Evolutionary conservation across 2,329 filamentous ascomycete genomes (phyloP).

Genomic region (Aspergillus chevalieri): DNA sequence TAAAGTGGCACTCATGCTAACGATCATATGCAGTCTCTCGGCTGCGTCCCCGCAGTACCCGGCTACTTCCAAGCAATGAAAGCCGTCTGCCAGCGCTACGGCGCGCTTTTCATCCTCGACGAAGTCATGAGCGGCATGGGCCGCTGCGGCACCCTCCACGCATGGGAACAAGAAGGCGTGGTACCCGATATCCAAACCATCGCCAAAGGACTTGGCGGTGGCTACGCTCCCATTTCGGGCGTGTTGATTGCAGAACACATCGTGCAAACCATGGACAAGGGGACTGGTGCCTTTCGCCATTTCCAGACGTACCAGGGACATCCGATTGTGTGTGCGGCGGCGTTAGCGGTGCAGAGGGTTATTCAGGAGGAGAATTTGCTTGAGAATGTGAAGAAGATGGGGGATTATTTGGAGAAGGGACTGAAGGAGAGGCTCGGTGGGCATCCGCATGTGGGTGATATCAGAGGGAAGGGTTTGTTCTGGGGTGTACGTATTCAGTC

Average conservation of each 20-base stretch:
- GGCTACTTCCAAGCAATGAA: conserved; percentile 67
- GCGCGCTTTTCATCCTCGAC: conserved; percentile 69
- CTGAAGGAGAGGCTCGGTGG: conserved; percentile 40
- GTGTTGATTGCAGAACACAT: conserved; percentile 48
- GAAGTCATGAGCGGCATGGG: conserved; percentile 67
- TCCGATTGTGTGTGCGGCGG: conserved; percentile 51
- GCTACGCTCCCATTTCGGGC: conserved; percentile 51
- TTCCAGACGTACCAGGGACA: conserved; percentile 59
- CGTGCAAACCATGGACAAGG: conserved; percentile 42
- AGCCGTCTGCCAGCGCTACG: conserved; percentile 63
- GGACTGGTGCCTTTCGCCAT: conserved; percentile 49
- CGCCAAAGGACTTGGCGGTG: conserved; percentile 55
- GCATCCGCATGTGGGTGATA: conserved; percentile 51
- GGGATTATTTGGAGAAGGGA: conserved; percentile 36
- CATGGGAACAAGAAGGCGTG: conserved; percentile 54
- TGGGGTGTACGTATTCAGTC: conserved; percentile 46
- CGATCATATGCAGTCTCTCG: conserved; percentile 48
- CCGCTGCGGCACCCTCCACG: conserved; percentile 52
- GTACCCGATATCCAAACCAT: conserved; percentile 56
- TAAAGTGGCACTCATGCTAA: background rate
- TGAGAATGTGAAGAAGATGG: conserved; percentile 52
- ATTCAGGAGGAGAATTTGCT: conserved; percentile 54
- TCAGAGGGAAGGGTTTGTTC: conserved; percentile 55
- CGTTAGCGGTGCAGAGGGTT: conserved; percentile 57
- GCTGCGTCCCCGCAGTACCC: conserved; percentile 58